A percentile compares a stretch with the other conserved stretches of the same genome.
phyloP scores from a whole-genome alignment of 192 early-diverging fungal species.

The Entrophospora sp. region DNA sequence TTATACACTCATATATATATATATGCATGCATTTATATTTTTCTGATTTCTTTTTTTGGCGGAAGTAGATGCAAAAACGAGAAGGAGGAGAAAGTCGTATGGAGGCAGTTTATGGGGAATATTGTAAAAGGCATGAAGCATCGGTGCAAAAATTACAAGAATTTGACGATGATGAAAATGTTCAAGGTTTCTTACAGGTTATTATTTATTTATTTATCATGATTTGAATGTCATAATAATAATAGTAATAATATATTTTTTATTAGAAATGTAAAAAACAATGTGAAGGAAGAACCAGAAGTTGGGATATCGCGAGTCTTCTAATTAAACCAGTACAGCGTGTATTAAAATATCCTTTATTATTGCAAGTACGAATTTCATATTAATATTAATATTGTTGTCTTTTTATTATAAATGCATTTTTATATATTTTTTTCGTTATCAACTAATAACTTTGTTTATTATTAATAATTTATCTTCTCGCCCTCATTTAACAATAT shows the following conservation, averaged over 20 bases:
- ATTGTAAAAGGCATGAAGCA: slow-evolving; percentile 70
- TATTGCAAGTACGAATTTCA: slow-evolving; percentile 53
- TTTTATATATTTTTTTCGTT: no score
- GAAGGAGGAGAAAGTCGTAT: slow-evolving; percentile 20
- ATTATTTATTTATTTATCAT: slow-evolving; percentile 11
- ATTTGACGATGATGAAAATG: slow-evolving; percentile 29
- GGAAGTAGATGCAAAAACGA: neutral
- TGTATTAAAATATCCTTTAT: slow-evolving; percentile 91
- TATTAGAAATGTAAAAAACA: slow-evolving; percentile 50
- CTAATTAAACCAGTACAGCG: slow-evolving; percentile 96
- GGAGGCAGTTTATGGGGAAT: slow-evolving; percentile 57
- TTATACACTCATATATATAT: neutral
- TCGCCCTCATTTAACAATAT: slow-evolving; percentile 34
- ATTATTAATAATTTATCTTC: neutral
- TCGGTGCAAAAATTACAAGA: slow-evolving; percentile 55
- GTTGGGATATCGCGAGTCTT: slow-evolving; percentile 88
- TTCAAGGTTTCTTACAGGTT: slow-evolving; percentile 44
- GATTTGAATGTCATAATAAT: no score
- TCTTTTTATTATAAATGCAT: no score
- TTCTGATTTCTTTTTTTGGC: neutral
- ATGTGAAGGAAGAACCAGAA: slow-evolving; percentile 63
- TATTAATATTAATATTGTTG: neutral
- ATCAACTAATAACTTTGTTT: no score
- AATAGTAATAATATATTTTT: no score
- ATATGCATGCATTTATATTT: neutral